Evolutionary conservation across 768 basidiomycete species (phyloP), one percentile per base, ranked within the genome.

Genomic region (Mycena pura): DNA sequence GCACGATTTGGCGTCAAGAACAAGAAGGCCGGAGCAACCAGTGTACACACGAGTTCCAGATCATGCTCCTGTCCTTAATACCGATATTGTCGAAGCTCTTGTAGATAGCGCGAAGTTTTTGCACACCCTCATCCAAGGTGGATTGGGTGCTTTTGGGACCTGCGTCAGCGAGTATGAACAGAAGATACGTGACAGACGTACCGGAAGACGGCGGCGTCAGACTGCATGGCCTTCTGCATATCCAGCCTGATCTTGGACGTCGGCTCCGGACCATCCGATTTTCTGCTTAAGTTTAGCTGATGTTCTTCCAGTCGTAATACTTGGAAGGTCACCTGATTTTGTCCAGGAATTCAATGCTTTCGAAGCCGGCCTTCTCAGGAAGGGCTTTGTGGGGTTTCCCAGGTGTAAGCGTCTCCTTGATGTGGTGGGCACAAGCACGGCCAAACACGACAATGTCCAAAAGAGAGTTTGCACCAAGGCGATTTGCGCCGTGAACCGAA

Each of bases 201-300:
- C 88, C 94, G 84, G 87, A 99, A 99, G 63, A 99, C 96, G 66
- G 96, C 96, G 40, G 96, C 96, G 76, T 99, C 96, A 48, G 90
- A 77, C 76, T 99, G 95, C 96, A 99, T 99, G 36, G 95, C 93
- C 83, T 98, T 99, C 77, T 99, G 97, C 95, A 99, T 95, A 72
- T 93, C 90, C 48, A 97, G 75, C 64, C 97, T 86, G 72, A 99
- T 91, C 71, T 95, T 86, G 14, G 95, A 90, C 32, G 97, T 99
- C 29, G 92, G 82, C 70, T 91, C 85, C 24, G 91, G 82, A 25
- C 97, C 97, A 65, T 87, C 82, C 9, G 95, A 79, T 49, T 85
- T 92, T 69, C 94, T 87, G 15, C 19, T 31, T 14, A 34, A 13
- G n/a, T 29, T 57, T 38, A 53, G 43, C 24, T n/a, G n/a, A 45